Evolutionary conservation across 345 rosid genomes (phyloP), one percentile per base, ranked within the genome.

Genomic region (Dipteronia sinensis): DNA sequence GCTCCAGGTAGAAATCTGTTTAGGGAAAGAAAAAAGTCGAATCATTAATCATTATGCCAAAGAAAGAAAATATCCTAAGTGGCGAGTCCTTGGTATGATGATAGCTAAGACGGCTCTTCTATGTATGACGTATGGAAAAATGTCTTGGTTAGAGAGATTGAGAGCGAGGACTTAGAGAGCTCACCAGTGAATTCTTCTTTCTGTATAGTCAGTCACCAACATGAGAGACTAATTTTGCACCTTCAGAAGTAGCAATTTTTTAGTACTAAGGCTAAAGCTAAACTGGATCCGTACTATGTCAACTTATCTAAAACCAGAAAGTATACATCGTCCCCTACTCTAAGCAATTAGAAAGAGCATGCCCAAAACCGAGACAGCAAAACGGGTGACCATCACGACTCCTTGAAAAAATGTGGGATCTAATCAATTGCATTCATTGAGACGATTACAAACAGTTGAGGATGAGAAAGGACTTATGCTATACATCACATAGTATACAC

Each of bases 361-460:
- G 22, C 38, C 53, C 42, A 16, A 70, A 23, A 61, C 7, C 10
- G 19, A 59, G 69, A 29, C 27, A 61, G 66, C 65, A 62, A 73
- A 7, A 25, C 9, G 19, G 56, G 22, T 58, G 51, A 55, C 1
- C 27, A 27, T 27, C 27, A 27, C 27, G 27, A 27, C 27, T 27
- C 27, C 27, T 1, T 27, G 27, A 27, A 27, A 27, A 27, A 27
- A 29, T 55, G 46, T 22, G 17, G 61, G 38, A 27, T 70, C 8
- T 15, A 17, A 51, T 49, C 53, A 70, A 64, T 15, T 69, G 20
- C 29, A 27, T 51, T 70, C 7, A 42, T 1, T 23, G 12, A 74
- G 69, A 63, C 27, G 27, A 27, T 25, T 73, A 63, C 31, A 46
- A 22, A 42, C 58, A 73, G 29, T 27, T 74, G 69, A 13, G 23